Conservation (phyloP, 2,329 filamentous ascomycete genomes). For the Neonectria hederae region DNA sequence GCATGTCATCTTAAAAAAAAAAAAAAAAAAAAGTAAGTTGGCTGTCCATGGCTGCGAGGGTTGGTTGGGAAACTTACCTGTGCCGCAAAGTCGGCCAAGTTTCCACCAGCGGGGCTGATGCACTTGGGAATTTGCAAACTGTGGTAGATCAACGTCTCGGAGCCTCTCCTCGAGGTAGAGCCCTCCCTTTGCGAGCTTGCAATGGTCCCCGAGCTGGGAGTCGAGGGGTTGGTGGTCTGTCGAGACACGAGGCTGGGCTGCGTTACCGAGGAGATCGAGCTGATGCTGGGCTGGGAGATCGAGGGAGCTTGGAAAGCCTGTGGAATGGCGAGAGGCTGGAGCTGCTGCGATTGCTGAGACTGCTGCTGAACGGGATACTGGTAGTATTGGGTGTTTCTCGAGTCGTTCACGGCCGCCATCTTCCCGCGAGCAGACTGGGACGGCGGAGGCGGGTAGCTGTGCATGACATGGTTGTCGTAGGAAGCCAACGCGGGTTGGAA, state of each 20-base stretch:
- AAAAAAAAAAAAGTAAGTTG: constrained; percentile 28
- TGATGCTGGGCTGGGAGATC: constrained; percentile 29
- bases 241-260: constrained; percentile 33
- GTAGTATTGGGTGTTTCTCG: constrained; percentile 44
- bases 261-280: constrained; percentile 30
- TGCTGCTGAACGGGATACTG: constrained; percentile 44
- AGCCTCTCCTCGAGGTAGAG: constrained; percentile 50
- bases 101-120: constrained; percentile 80
- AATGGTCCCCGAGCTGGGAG: constrained; percentile 47
- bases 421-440: constrained; percentile 48
- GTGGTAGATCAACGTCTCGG: constrained; percentile 61
- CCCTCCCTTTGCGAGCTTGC: constrained; percentile 43
- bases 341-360: constrained; percentile 28
- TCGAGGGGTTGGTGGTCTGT: constrained; percentile 50
- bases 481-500: constrained; percentile 59
- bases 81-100: constrained; percentile 83
- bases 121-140: constrained; percentile 77
- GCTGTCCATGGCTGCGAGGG: not conserved
- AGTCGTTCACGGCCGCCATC: constrained; percentile 46
- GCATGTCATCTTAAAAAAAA: constrained; percentile 82
- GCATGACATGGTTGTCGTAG: constrained; percentile 58
- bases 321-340: constrained; percentile 25
- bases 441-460: constrained; percentile 50
- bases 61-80: constrained; percentile 64
- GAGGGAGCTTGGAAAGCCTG: constrained; percentile 23